Evolutionary conservation across 148 eudicot genomes (phyloP), one percentile per base, ranked within the genome.

Genomic region (Silene conica): DNA sequence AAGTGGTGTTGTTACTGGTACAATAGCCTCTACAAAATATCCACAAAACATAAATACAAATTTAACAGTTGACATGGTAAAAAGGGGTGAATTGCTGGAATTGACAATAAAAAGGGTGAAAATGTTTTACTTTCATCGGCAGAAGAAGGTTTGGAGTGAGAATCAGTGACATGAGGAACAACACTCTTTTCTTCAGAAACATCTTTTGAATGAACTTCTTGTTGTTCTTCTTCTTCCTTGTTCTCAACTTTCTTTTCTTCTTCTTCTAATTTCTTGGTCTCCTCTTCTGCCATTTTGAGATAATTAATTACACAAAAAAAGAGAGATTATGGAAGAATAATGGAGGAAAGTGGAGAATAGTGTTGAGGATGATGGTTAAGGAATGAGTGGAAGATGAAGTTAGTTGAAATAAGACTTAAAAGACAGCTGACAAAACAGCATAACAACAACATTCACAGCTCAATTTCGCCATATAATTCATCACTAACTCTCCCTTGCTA

Each of bases 11-110:
- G 63, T 0, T 23, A 80, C 77, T 14, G 77, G 80, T 41, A 80
- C 74, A 61, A 80, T 76, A 54, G 83, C 83, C 71, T 76, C 83
- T 80, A 73, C 65, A 79, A 77, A 67, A 16, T n/a, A 48, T 3
- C 57, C 19, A 28, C 1, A 13, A 13, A 48, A 38, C 19, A 22
- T 21, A 10, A 12, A 9, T 8, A 31, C 34, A 31, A 2, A 31
- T 31, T 31, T 31, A 31, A 31, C 3, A 1, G 0, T 3, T 31
- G 34, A 3, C 4, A 31, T 31, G 34, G 34, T 31, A 31, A 31
- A 38, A 38, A 38, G 8, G 8, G 43, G 43, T 38, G 9, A 38
- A 38, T 38, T 38, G 9, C 43, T 6, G 3, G 43, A 7, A 8
- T 38, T 9, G 1, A 38, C 43, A 38, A 7, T 38, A 6, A 38